Evolutionary conservation across 2,329 filamentous ascomycete species (phyloP).

Genomic region (Colletotrichum tofieldiae): DNA sequence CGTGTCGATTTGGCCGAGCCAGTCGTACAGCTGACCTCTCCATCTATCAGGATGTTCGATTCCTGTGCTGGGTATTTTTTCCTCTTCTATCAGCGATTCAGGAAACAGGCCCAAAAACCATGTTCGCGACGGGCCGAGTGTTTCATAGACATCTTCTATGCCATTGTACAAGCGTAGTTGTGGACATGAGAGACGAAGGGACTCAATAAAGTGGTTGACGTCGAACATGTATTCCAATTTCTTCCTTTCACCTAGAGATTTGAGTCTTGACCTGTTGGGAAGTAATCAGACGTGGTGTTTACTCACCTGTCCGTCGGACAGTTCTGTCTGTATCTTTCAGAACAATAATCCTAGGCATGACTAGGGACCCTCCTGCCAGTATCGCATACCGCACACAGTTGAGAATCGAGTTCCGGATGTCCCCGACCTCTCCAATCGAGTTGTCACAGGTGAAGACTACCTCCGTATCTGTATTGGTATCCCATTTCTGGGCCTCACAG

Average conservation of each 20-base stretch:
- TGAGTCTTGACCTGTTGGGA: slow-evolving; percentile 44
- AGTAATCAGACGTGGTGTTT: slow-evolving; percentile 19
- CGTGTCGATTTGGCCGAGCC: slow-evolving; percentile 45
- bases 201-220: slow-evolving; percentile 46
- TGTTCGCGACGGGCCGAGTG: slow-evolving; percentile 35
- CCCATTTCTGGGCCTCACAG: slow-evolving; percentile 47
- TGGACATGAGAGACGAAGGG: slow-evolving; percentile 47
- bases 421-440: slow-evolving; percentile 56
- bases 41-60: slow-evolving; percentile 47
- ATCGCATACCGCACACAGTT: slow-evolving; percentile 59
- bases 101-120: slow-evolving; percentile 49
- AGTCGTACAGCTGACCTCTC: slow-evolving; percentile 48
- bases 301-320: slow-evolving; percentile 47
- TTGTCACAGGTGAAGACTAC: slow-evolving; percentile 58
- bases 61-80: slow-evolving; percentile 47
- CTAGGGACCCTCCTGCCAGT: slow-evolving; percentile 53
- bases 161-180: slow-evolving; percentile 49
- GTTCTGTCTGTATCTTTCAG: slow-evolving; percentile 50
- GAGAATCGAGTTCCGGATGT: slow-evolving; percentile 58
- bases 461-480: slow-evolving; percentile 32
- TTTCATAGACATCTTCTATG: slow-evolving; percentile 45
- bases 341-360: slow-evolving; percentile 54
- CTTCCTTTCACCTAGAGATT: slow-evolving; percentile 46
- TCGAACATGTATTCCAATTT: slow-evolving; percentile 51
- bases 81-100: slow-evolving; percentile 48